Percentiles rank a stretch among this genome's conserved stretches.
These are phyloP conservation scores for Zea luxurians DNA, from an alignment of 176 grass and related monocot species.

Conservation along the genomic window DNA sequence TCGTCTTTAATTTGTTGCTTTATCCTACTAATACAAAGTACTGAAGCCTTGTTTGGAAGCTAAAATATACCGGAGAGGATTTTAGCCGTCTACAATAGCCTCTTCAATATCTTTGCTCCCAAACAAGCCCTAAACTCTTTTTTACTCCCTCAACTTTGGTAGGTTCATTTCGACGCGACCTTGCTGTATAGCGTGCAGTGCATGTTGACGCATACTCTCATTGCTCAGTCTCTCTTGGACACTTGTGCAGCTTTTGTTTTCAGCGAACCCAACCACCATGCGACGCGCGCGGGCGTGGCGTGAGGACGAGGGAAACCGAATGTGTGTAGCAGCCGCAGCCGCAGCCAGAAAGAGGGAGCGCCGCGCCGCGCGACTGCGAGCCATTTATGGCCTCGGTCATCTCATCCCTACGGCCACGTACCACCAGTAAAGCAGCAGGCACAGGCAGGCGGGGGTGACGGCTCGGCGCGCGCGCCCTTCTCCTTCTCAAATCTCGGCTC, in stretches of 20 bases:
- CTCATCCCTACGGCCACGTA: constrained; percentile 31
- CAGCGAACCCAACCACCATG: constrained; percentile 24
- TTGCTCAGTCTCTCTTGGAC: not conserved
- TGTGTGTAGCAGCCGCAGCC: constrained; percentile 7
- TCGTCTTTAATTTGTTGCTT: too few species aligned
- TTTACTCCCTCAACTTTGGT: too few species aligned
- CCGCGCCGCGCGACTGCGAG: not conserved
- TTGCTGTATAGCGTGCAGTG: too few species aligned
- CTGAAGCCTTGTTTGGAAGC: too few species aligned
- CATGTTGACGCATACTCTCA: too few species aligned
- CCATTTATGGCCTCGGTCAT: constrained; percentile 50
- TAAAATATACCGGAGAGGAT: too few species aligned
- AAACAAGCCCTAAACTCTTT: too few species aligned
- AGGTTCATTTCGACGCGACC: too few species aligned
- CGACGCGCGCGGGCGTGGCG: not conserved
- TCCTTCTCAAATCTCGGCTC: not conserved
- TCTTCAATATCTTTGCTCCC: too few species aligned
- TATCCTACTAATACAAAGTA: too few species aligned
- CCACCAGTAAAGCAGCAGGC: not conserved
- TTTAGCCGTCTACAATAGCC: too few species aligned
- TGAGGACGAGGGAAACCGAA: constrained; percentile 28
- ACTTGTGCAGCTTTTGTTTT: constrained; percentile 34
- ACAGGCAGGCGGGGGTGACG: not conserved
- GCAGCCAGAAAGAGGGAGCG: not conserved
- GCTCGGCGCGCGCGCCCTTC: not conserved